Conservation (phyloP, 1,284 basidiomycete species). For the Apiotrichum laibachii region DNA sequence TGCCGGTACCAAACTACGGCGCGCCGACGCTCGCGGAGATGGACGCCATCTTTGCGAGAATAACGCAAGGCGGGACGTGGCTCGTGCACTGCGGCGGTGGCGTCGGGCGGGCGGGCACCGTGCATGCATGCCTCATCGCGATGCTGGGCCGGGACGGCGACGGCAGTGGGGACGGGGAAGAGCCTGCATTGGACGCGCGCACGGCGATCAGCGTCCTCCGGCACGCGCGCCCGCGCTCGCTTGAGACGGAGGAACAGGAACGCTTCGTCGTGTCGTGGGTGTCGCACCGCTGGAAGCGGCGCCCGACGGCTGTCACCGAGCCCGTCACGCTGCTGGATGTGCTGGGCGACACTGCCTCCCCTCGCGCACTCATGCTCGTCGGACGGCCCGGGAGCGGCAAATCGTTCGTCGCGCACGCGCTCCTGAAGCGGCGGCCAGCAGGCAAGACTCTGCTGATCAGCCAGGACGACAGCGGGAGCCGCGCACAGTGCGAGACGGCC, state of each 20-base stretch:
- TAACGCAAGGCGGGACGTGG: conserved; percentile 54
- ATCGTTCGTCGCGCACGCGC: conserved; percentile 57
- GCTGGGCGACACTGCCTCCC: conserved; percentile 50
- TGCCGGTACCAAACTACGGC: conserved; percentile 59
- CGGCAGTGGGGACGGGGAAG: conserved; percentile 16
- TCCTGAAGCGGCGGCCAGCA: conserved; percentile 54
- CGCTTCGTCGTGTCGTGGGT: conserved; percentile 59
- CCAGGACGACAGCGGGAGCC: conserved; percentile 60
- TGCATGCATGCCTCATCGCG: conserved; percentile 61
- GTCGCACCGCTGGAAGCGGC: conserved; percentile 59
- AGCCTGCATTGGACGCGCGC: conserved; percentile 55
- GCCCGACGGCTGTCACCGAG: conserved; percentile 1
- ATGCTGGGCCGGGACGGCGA: conserved; percentile 54
- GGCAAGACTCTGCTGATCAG: conserved; percentile 55
- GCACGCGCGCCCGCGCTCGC: conserved; percentile 57
- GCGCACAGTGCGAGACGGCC: conserved; percentile 54
- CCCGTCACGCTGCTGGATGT: conserved; percentile 39
- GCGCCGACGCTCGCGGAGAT: conserved; percentile 62
- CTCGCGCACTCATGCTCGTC: conserved; percentile 54
- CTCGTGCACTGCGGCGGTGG: conserved; percentile 65
- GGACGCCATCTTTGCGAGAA: conserved; percentile 57
- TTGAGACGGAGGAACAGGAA: conserved; percentile 61
- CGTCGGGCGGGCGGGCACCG: conserved; percentile 62
- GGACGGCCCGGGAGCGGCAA: conserved; percentile 64
- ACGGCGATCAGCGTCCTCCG: conserved; percentile 58